Evolutionary conservation across 2,329 filamentous ascomycete species (phyloP).

Genomic region (Myrmaecium sp.): DNA sequence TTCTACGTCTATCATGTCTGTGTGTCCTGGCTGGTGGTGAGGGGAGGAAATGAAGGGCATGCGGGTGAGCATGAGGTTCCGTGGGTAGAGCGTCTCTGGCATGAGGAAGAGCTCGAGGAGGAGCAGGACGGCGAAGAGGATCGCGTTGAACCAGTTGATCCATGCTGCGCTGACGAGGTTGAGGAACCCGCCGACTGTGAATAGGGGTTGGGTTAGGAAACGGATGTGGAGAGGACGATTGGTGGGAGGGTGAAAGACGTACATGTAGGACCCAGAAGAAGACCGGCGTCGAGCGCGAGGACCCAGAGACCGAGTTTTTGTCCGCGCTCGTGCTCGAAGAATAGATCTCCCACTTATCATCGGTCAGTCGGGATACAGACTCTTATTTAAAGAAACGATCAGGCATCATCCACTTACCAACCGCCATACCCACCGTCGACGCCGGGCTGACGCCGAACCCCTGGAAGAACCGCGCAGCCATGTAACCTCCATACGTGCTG

Average conservation of each 20-base stretch:
- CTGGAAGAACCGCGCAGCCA: constrained; percentile 42
- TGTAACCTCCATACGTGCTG: constrained; percentile 31
- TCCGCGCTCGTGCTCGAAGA: constrained; percentile 39
- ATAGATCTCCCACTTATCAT: too few species aligned
- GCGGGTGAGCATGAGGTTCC: constrained; percentile 29
- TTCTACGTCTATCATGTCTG: constrained; percentile 11
- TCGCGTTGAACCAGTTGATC: constrained; percentile 39
- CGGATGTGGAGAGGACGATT: too few species aligned
- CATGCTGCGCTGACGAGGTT: constrained; percentile 30
- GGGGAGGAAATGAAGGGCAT: constrained; percentile 11
- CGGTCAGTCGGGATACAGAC: too few species aligned
- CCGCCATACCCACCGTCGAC: constrained; percentile 36
- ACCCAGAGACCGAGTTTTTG: constrained; percentile 41
- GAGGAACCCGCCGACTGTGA: constrained; percentile 38
- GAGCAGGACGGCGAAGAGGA: constrained; percentile 33
- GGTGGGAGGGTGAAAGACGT: too few species aligned
- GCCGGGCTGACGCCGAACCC: constrained; percentile 38
- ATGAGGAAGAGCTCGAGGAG: constrained; percentile 32
- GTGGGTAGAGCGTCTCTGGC: constrained; percentile 40
- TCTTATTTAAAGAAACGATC: too few species aligned
- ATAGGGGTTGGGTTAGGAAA: too few species aligned
- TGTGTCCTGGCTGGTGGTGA: too few species aligned
- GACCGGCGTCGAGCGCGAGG: constrained; percentile 36
- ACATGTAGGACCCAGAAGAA: constrained; percentile 32
- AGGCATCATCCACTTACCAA: too few species aligned